phyloP scores from a whole-genome alignment of 192 early-diverging fungal genomes.

The Mortierella alpina region DNA sequence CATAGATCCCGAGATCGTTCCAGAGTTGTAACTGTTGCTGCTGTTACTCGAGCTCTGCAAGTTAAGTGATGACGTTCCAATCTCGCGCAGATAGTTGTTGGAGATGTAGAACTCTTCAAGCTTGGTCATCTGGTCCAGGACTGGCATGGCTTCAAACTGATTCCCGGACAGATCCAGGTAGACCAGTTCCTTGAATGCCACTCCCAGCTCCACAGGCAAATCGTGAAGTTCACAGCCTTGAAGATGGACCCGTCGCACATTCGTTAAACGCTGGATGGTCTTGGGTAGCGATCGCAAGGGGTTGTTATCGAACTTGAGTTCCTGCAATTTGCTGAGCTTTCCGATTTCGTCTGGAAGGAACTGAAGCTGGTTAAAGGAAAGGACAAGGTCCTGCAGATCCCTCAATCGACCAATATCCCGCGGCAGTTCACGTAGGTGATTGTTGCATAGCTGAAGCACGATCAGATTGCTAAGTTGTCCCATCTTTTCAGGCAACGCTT shows the following conservation, averaged over 20 bases:
- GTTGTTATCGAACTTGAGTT: slow-evolving; percentile 58
- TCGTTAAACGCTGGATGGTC: slow-evolving; percentile 38
- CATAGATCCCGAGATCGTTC: slow-evolving; percentile 11
- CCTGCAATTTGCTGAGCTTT: slow-evolving; percentile 52
- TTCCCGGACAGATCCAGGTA: slow-evolving; percentile 55
- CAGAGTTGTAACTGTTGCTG: slow-evolving; percentile 16
- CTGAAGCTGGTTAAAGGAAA: slow-evolving; percentile 61
- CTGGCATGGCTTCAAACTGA: slow-evolving; percentile 54
- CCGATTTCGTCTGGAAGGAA: slow-evolving; percentile 59
- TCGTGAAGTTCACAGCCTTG: slow-evolving; percentile 56
- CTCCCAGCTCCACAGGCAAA: slow-evolving; percentile 53
- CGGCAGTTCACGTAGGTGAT: slow-evolving; percentile 55
- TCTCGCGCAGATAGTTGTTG: slow-evolving; percentile 51
- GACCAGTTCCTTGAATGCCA: slow-evolving; percentile 45
- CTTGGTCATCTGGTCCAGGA: slow-evolving; percentile 51
- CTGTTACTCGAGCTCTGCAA: slow-evolving; percentile 15
- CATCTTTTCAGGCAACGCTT: slow-evolving; percentile 60
- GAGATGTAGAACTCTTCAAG: slow-evolving; percentile 54
- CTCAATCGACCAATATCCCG: slow-evolving; percentile 55
- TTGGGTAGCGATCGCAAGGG: slow-evolving; percentile 47
- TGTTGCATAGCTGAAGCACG: slow-evolving; percentile 61
- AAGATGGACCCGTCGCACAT: slow-evolving; percentile 46
- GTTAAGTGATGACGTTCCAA: slow-evolving; percentile 47
- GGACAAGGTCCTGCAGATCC: slow-evolving; percentile 59
- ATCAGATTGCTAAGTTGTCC: slow-evolving; percentile 57